These are phyloP conservation scores for Yamadazyma philogaea DNA, from an alignment of 805 yeast species.

Conservation along the genomic window DNA sequence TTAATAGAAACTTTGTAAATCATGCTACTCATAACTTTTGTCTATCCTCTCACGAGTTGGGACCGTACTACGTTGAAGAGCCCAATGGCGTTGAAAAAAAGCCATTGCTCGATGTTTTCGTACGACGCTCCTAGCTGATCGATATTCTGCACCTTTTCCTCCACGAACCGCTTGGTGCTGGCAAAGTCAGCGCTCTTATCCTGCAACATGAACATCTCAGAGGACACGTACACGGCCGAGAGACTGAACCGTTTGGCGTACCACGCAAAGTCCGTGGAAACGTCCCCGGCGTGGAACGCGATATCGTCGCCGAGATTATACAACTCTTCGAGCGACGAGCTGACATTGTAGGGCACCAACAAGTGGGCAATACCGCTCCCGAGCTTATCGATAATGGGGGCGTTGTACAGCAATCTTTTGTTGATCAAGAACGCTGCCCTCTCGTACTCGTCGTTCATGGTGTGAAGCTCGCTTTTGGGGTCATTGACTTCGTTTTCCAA, in stretches of 20 bases:
- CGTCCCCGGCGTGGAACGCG: slow-evolving; percentile 74
- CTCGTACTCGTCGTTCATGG: slow-evolving; percentile 35
- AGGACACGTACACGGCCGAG: slow-evolving; percentile 64
- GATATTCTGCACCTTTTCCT: slow-evolving; percentile 52
- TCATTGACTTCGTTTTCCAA: slow-evolving; percentile 22
- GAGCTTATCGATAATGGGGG: slow-evolving; percentile 42
- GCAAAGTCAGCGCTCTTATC: slow-evolving; percentile 57
- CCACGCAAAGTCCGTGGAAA: slow-evolving; percentile 84
- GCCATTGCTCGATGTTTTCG: slow-evolving; percentile 71
- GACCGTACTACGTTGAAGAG: slow-evolving; percentile 66
- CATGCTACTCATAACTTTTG: not conserved
- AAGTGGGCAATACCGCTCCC: slow-evolving; percentile 57
- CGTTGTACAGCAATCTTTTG: slow-evolving; percentile 52
- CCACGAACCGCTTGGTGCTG: slow-evolving; percentile 64
- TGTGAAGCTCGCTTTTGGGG: slow-evolving; percentile 22
- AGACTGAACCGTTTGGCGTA: slow-evolving; percentile 79
- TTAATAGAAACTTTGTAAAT: not conserved
- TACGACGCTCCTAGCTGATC: slow-evolving; percentile 58
- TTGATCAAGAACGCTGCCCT: slow-evolving; percentile 44
- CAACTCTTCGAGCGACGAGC: slow-evolving; percentile 60
- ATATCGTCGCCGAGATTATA: slow-evolving; percentile 80
- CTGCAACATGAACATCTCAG: slow-evolving; percentile 77
- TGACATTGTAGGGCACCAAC: slow-evolving; percentile 60
- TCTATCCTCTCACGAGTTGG: slow-evolving; percentile 57
- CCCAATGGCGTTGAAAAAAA: slow-evolving; percentile 62